Conservation (phyloP, 2,329 filamentous ascomycete genomes). For the Xylaria sp. region DNA sequence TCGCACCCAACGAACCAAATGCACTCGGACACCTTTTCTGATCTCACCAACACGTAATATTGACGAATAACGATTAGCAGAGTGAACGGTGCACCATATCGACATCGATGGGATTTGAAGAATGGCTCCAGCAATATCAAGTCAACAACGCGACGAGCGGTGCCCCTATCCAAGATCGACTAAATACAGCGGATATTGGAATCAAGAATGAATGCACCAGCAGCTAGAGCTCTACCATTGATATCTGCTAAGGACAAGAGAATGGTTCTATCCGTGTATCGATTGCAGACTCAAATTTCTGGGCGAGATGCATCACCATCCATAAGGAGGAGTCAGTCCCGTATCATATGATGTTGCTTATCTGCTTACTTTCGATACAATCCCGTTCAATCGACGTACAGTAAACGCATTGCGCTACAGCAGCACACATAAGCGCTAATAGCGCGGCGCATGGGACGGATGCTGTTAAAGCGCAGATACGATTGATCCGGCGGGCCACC, state of each 20-base stretch:
- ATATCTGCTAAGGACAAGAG: background rate
- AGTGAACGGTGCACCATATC: background rate
- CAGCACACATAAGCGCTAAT: constrained; percentile 29
- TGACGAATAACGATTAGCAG: background rate
- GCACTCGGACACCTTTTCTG: background rate
- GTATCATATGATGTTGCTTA: constrained; percentile 14
- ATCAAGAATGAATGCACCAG: background rate
- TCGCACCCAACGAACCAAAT: background rate
- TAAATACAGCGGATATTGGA: background rate
- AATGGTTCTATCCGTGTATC: background rate
- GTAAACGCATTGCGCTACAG: background rate
- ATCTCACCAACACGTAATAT: background rate
- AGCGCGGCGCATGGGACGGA: constrained; percentile 24
- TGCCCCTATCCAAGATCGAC: background rate
- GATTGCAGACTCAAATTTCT: background rate
- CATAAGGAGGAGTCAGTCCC: background rate
- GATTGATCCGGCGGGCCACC: constrained; percentile 6
- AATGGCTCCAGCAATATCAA: background rate
- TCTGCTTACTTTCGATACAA: constrained; percentile 21
- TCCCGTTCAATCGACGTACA: constrained; percentile 15
- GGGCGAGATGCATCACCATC: constrained; percentile 1
- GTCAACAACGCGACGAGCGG: background rate
- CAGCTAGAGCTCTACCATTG: background rate
- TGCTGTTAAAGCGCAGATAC: constrained; percentile 17
- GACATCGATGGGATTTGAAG: background rate